phyloP scores from a whole-genome alignment of 768 basidiomycete species.

The Suillus subluteus region DNA sequence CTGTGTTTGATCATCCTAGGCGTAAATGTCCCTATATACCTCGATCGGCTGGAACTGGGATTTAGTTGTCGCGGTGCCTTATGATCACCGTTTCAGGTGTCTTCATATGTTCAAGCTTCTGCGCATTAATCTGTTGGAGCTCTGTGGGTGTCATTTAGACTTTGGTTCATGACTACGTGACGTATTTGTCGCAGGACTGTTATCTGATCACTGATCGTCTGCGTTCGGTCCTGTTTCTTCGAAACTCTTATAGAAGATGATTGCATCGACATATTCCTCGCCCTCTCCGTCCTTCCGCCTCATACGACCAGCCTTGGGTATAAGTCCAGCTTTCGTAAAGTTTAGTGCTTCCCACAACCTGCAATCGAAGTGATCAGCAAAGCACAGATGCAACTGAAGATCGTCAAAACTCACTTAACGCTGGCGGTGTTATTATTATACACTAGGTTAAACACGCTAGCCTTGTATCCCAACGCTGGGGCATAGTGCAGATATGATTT shows the following conservation, averaged over 20 bases:
- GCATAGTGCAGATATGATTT: constrained; percentile 81
- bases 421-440: constrained; percentile 84
- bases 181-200: not conserved
- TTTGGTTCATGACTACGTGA: not conserved
- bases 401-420: constrained; percentile 49
- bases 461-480: constrained; percentile 75
- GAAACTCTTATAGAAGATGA: constrained; percentile 83
- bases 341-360: constrained; percentile 86
- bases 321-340: constrained; percentile 78
- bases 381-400: not conserved
- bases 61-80: not conserved
- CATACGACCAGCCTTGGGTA: constrained; percentile 77
- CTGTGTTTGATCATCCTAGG: too few relatives aligned
- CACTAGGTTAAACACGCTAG: constrained; percentile 90
- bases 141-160: not conserved
- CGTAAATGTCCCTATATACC: not conserved
- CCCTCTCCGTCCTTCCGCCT: constrained; percentile 64
- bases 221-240: constrained; percentile 30
- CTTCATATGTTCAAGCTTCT: not conserved
- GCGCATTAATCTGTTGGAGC: not conserved
- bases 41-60: not conserved
- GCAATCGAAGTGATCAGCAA: constrained; percentile 12
- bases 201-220: constrained; percentile 8
- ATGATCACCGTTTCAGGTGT: not conserved
- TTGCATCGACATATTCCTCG: constrained; percentile 90